Evolutionary conservation across 73 alveolate species (phyloP).

Genomic region (Paramecium primaurelia): DNA sequence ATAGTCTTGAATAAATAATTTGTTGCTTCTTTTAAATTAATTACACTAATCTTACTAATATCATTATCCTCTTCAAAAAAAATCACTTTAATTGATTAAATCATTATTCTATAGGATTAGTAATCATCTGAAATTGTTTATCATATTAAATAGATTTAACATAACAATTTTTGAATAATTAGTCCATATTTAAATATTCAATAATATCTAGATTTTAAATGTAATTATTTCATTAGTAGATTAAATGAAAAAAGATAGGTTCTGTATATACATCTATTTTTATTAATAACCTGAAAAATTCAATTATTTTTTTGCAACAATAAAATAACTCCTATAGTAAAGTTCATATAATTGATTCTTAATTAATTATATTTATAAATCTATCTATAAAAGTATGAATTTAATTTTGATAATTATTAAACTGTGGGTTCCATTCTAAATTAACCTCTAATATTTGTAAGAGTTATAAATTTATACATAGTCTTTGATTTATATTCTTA

Average conservation of each 20-base stretch:
- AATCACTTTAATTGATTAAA: not conserved
- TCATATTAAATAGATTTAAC: not conserved
- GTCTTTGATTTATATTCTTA: not conserved
- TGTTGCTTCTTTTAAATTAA: not conserved
- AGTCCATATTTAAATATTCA: not conserved
- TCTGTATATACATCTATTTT: not conserved
- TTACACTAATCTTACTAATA: not conserved
- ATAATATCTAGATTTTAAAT: not conserved
- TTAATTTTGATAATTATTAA: not conserved
- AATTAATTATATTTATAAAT: not conserved
- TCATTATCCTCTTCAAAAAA: not conserved
- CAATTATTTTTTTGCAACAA: not conserved
- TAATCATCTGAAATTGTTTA: not conserved
- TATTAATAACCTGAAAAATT: not conserved
- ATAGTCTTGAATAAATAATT: not conserved
- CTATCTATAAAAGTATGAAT: not conserved
- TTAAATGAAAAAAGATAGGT: not conserved
- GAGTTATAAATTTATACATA: not conserved
- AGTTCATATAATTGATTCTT: not conserved
- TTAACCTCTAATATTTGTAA: not conserved
- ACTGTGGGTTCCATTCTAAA: not conserved
- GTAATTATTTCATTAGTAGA: not conserved
- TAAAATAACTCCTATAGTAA: not conserved
- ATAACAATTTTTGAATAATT: not conserved
- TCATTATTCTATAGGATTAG: not conserved